phyloP scores from a whole-genome alignment of 2,329 filamentous ascomycete genomes.

The Eutypella sp. region DNA sequence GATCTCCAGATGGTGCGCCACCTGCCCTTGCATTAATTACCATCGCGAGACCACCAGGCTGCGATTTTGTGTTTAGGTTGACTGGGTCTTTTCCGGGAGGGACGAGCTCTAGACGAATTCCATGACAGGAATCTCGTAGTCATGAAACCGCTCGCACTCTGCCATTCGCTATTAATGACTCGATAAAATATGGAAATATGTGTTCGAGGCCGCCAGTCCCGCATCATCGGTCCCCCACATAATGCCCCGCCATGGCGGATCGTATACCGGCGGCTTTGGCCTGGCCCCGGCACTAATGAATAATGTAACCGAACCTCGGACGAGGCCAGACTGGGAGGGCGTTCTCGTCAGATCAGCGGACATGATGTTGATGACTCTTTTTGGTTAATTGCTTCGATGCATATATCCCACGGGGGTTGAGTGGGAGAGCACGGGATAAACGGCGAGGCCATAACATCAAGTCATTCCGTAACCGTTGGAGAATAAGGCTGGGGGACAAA shows the following conservation, averaged over 20 bases:
- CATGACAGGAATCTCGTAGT: not conserved
- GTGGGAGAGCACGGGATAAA: no score
- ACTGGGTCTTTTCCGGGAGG: not conserved
- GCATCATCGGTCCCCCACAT: not conserved
- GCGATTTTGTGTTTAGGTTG: no score
- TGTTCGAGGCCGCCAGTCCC: not conserved
- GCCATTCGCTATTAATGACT: not conserved
- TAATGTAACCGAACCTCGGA: not conserved
- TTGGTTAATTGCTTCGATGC: not conserved
- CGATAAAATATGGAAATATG: not conserved
- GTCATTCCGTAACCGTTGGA: no score
- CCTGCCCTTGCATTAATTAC: slow-evolving; percentile 1
- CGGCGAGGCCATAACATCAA: no score
- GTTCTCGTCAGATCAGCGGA: not conserved
- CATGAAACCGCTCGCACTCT: not conserved
- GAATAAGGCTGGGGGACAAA: no score
- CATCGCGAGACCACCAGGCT: no score
- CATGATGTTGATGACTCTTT: not conserved
- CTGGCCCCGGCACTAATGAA: not conserved
- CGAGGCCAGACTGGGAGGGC: no score
- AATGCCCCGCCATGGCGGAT: not conserved
- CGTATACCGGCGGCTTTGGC: not conserved
- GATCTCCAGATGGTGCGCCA: not conserved
- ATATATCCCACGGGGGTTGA: no score
- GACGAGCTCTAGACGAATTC: not conserved